A percentile compares a stretch with the other conserved stretches of the same genome.
phyloP scores from a whole-genome alignment of 106 monocot species.

The Phalaenopsis equestris region DNA sequence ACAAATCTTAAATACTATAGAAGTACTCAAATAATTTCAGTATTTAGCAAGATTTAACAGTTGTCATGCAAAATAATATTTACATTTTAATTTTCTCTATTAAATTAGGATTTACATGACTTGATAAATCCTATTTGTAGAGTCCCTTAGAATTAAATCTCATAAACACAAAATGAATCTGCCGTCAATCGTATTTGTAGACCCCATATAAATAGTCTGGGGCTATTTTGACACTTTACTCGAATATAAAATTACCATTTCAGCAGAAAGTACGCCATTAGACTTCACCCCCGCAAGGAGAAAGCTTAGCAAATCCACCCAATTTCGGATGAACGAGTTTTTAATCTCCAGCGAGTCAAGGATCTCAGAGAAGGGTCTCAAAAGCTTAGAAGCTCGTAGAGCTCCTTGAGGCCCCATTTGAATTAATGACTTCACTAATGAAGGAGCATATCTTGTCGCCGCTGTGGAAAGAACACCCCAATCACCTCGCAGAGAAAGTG shows the following conservation, averaged over 20 bases:
- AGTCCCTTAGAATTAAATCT: no score
- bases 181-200: no score
- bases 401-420: constrained; percentile 93
- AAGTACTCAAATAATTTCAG: no score
- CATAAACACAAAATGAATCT: no score
- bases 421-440: constrained; percentile 70
- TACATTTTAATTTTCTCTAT: no score
- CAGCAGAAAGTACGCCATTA: constrained; percentile 72
- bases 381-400: constrained; percentile 84
- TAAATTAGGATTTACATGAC: no score
- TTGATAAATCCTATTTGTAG: no score
- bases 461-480: constrained; percentile 79
- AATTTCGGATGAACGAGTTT: constrained; percentile 81
- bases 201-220: no score
- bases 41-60: no score
- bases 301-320: constrained; percentile 86
- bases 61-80: no score
- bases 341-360: constrained; percentile 78
- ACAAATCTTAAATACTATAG: no score
- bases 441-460: constrained; percentile 79
- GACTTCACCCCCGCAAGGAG: constrained; percentile 88
- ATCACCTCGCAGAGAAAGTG: constrained; percentile 87
- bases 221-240: no score
- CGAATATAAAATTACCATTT: constrained; percentile 51
- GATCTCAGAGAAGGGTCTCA: constrained; percentile 85